Base-by-base conservation (phyloP, 139 green algal genomes). In the Pseudopediastrum boryanum region DNA sequence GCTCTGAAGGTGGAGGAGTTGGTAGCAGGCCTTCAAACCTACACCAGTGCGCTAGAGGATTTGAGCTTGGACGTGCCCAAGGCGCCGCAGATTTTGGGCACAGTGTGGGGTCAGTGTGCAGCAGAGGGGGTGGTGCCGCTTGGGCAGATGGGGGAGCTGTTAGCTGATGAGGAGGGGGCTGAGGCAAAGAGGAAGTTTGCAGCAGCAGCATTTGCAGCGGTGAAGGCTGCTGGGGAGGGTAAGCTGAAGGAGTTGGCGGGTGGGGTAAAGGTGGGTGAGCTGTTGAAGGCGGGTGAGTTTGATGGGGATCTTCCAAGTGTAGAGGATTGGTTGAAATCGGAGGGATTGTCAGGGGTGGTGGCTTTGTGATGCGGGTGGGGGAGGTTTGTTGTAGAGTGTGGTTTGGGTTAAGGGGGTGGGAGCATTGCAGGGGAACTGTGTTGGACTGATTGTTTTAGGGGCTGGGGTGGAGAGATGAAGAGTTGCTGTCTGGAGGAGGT, bases 61-160 rank as follows among this genome's bases (percentile, higher is more conserved):
- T 70, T 95, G 54, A 81, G 74, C 21, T 79, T 97, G 71, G 93
- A 97, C 75, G 83, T 95, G 38, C 92, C 91, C 29, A 82, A 87
- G 59, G 93, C 93, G 19, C 86, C 92, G 10, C 29, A 79, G 66
- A 75, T 94, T 71, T 82, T 96, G 68, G 92, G 91, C n/a, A 61
- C 80, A n/a, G 75, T 95, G 43, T 31, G 90, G 46, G 93, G 88
- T 25, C 39, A 62, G 5, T 85, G 83, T 4, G 85, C 87, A 39
- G 76, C 59, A 1, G 73, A 65, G 13, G 68, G 67, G 35, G 62
- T 41, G 0, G 39, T 83, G 23, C 8, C n/a, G 5, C 41, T 85
- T 39, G 43, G 63, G 2, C 75, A 50, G 21, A 65, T 88, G 51
- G 67, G 67, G 6, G 33, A 79, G 71, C 71, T 88, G 48, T 83